A percentile compares a stretch with the other conserved stretches of the same genome.
Conservation (phyloP, 352 stramenopile genomes). For the Aphanomyces astaci region DNA sequence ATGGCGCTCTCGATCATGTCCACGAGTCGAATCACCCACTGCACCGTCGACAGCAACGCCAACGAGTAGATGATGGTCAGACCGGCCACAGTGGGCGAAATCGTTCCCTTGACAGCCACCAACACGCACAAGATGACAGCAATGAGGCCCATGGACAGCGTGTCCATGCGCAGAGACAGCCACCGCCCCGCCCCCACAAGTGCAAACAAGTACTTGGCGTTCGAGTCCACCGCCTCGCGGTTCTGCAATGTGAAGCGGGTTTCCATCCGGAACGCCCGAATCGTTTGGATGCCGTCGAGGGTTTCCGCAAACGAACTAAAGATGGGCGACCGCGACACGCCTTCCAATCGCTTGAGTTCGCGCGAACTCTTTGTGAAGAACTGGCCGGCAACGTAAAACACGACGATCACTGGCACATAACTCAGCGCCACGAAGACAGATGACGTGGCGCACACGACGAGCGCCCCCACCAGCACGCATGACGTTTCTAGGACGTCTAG, state of each 20-base stretch:
- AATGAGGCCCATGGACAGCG: no score
- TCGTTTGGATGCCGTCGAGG: slow-evolving; percentile 39
- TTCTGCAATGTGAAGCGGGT: slow-evolving; percentile 44
- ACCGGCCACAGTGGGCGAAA: no score
- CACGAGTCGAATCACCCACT: no score
- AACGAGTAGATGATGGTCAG: no score
- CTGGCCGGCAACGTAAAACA: slow-evolving; percentile 26
- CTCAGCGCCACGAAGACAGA: slow-evolving; percentile 77
- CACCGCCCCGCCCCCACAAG: no score
- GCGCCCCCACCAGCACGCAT: slow-evolving; percentile 55
- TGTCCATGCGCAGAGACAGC: no score
- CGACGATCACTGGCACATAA: slow-evolving; percentile 71
- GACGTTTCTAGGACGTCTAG: slow-evolving; percentile 47
- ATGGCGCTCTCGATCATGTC: no score
- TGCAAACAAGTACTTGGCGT: slow-evolving; percentile 21
- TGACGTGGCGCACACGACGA: slow-evolving; percentile 74
- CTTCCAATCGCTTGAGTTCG: slow-evolving; percentile 41
- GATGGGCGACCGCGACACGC: slow-evolving; percentile 39
- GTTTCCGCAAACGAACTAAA: slow-evolving; percentile 47
- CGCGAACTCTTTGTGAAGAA: slow-evolving; percentile 43
- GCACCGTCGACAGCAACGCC: no score
- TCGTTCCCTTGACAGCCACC: no score
- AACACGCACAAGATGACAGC: no score
- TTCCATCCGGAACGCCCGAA: slow-evolving; percentile 41
- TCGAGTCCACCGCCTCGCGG: slow-evolving; percentile 29